These are phyloP conservation scores for Penicillium sp. DNA, from an alignment of 2,329 filamentous ascomycete species.

Conservation along the genomic window DNA sequence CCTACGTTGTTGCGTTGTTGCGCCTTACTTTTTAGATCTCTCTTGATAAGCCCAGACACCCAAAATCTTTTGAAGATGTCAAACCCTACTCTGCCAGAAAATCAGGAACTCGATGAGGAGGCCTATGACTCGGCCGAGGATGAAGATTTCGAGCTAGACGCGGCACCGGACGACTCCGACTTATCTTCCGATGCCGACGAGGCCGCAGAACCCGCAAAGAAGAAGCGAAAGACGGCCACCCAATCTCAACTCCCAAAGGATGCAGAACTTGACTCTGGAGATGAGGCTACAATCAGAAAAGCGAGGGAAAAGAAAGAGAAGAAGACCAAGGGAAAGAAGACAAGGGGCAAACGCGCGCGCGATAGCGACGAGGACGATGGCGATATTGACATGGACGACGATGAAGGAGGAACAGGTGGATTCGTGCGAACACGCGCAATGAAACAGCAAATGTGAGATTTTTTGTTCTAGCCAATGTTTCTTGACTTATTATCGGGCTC, in stretches of 20 bases:
- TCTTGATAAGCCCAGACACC: neutral
- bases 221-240: conserved; percentile 38
- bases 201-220: conserved; percentile 35
- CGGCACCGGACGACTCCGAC: conserved; percentile 36
- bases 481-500: neutral
- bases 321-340: conserved; percentile 38
- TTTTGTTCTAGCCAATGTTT: neutral
- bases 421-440: conserved; percentile 57
- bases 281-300: conserved; percentile 57
- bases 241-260: conserved; percentile 29
- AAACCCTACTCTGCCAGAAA: conserved; percentile 5
- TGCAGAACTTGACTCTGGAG: conserved; percentile 54
- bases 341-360: conserved; percentile 28
- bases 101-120: conserved; percentile 35
- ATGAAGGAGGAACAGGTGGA: conserved; percentile 50
- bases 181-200: conserved; percentile 36
- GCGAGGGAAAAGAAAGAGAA: conserved; percentile 44
- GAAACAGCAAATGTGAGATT: conserved; percentile 47
- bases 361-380: conserved; percentile 37
- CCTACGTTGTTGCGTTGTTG: neutral
- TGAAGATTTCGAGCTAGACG: conserved; percentile 41
- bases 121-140: conserved; percentile 41
- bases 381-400: conserved; percentile 40
- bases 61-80: conserved; percentile 18
- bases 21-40: neutral